Base-by-base conservation (phyloP, 495 filamentous ascomycete genomes). In the Penicillium manginii region DNA sequence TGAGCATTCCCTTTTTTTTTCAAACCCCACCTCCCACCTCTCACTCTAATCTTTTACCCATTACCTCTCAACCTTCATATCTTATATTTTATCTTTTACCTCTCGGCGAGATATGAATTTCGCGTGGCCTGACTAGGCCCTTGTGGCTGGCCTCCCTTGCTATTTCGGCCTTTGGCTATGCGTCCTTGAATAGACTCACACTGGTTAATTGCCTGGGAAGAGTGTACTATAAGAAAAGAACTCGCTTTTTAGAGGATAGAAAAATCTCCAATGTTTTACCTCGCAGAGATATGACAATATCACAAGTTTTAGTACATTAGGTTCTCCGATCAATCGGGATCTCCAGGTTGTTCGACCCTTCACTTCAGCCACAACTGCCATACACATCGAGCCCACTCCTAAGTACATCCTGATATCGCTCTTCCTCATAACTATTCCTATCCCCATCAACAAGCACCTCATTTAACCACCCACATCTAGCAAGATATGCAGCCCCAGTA, bases 401-500 rank as follows among this genome's bases (percentile, higher is more conserved):
- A 9, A 68, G 18, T 11, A 65, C 62, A 60, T 69, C 57, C 50
- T 57, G 57, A 53, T 18, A 40, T 45, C 21, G 23, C 32, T 32
- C 26, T 48, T 54, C 32, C 55, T 46, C 56, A 53, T 46, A 19
- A 21, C 31, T 49, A 22, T 18, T 23, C 4, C 39, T n/a, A 42
- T 56, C 50, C 10, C 10, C 54, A 50, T 50, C 33, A 29, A 8
- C 6, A 23, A 51, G 29, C 18, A 62, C 32, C 45, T 61, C 59
- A 26, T 58, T 57, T 61, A 85, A 71, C 58, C 67, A 54, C 50
- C 84, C 85, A 33, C 63, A 55, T 39, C 76, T 70, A 18, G 85
- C 85, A 55, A 88, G 70, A 75, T 84, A 86, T 19, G 82, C 83
- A 26, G 85, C 85, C 11, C 85, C 86, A 3, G 83, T 82, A 76